Evolutionary conservation across 2,329 filamentous ascomycete genomes (phyloP).

Genomic region (Aspergillus candidus): DNA sequence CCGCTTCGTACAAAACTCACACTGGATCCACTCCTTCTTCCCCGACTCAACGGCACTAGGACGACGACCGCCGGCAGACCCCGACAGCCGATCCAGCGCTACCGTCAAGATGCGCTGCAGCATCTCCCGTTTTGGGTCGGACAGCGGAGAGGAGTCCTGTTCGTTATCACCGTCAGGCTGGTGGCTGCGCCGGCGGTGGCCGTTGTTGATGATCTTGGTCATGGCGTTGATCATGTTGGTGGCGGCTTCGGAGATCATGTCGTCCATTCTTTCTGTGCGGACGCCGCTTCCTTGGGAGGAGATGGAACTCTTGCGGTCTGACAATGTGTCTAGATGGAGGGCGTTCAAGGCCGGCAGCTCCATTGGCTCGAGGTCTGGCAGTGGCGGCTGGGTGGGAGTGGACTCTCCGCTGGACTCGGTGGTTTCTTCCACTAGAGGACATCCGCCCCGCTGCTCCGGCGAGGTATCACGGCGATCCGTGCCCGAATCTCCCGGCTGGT

Average conservation of each 20-base stretch:
- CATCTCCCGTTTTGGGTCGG: conserved; percentile 27
- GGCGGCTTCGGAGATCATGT: conserved; percentile 25
- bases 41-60: conserved; percentile 8
- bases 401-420: neutral
- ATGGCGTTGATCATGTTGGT: conserved; percentile 29
- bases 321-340: conserved; percentile 9
- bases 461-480: too few species aligned
- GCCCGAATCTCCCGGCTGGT: neutral
- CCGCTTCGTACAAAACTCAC: conserved; percentile 25
- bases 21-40: conserved; percentile 26
- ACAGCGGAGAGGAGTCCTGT: conserved; percentile 17
- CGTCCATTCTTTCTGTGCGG: conserved; percentile 13
- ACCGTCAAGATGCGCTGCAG: conserved; percentile 27
- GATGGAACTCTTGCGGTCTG: conserved; percentile 5
- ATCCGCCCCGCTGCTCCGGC: too few species aligned
- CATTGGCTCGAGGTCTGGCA: conserved; percentile 4
- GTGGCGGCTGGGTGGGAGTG: neutral
- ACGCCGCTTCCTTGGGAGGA: conserved; percentile 3
- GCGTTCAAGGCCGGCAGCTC: conserved; percentile 10
- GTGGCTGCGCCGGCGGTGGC: conserved; percentile 17
- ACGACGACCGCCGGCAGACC: conserved; percentile 3
- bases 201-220: conserved; percentile 27
- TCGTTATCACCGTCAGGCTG: conserved; percentile 18
- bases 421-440: too few species aligned
- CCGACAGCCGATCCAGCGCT: conserved; percentile 23